These are phyloP conservation scores for Nicotiana undulata DNA, from an alignment of 257 asterid genomes.

Conservation along the genomic window DNA sequence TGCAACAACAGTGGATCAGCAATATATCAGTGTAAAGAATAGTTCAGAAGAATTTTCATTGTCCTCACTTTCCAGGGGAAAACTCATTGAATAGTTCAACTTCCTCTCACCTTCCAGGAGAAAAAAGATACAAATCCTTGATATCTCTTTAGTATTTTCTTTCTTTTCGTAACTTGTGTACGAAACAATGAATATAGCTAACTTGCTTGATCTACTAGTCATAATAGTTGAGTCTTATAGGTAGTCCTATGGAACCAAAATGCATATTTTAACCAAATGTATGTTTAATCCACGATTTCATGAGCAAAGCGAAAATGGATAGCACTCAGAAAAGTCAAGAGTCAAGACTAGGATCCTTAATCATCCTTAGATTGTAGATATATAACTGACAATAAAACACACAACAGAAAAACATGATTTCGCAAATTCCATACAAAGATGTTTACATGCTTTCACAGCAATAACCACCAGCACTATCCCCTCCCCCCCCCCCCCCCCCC, in stretches of 20 bases:
- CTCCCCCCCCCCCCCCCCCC: background rate
- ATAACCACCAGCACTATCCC: too few relatives aligned
- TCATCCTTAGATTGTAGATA: background rate
- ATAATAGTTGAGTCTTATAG: background rate
- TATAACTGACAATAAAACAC: background rate
- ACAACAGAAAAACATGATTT: background rate
- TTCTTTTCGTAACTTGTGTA: background rate
- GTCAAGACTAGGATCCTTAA: background rate
- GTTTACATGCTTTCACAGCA: background rate
- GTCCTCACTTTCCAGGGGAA: background rate
- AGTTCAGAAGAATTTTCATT: background rate
- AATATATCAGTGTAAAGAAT: background rate
- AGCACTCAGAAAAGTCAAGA: background rate
- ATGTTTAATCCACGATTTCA: background rate
- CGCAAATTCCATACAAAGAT: background rate
- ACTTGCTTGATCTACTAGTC: background rate
- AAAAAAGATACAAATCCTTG: background rate
- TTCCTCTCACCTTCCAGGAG: background rate
- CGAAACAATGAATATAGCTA: background rate
- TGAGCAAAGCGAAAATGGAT: background rate
- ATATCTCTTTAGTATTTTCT: background rate
- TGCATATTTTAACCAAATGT: background rate
- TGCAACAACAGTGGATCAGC: slow-evolving; percentile 22
- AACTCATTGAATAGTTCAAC: background rate
- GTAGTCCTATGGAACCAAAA: background rate